These are phyloP conservation scores for Suillus spraguei DNA, from an alignment of 768 basidiomycete species.

Conservation along the genomic window DNA sequence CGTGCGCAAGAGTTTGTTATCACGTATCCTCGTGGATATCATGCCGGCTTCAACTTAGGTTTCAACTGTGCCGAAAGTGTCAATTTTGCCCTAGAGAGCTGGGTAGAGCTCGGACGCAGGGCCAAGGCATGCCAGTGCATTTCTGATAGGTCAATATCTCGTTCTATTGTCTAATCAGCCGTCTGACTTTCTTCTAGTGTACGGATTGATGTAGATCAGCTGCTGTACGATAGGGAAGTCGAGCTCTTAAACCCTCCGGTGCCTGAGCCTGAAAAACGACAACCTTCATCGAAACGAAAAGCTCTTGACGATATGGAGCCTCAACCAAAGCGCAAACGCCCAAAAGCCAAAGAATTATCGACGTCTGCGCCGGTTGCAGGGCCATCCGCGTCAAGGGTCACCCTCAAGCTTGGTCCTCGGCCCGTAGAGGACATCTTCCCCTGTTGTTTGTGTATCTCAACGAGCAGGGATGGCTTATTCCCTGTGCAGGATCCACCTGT, in stretches of 20 bases:
- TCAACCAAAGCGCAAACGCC: slow-evolving; percentile 28
- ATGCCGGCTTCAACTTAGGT: slow-evolving; percentile 95
- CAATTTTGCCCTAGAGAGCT: slow-evolving; percentile 94
- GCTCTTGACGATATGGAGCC: slow-evolving; percentile 30
- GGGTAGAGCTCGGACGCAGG: slow-evolving; percentile 85
- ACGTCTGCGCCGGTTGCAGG: slow-evolving; percentile 17
- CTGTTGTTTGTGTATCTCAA: slow-evolving; percentile 70
- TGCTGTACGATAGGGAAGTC: slow-evolving; percentile 66
- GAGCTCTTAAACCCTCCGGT: slow-evolving; percentile 34
- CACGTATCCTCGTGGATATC: slow-evolving; percentile 93
- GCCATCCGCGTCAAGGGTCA: slow-evolving; percentile 51
- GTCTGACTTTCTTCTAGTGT: slow-evolving; percentile 56
- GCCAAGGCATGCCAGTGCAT: slow-evolving; percentile 79
- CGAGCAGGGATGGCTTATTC: slow-evolving; percentile 54
- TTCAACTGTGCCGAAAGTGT: slow-evolving; percentile 97
- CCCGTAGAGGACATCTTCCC: slow-evolving; percentile 62
- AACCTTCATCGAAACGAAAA: slow-evolving; percentile 42
- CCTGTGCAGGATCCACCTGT: slow-evolving; percentile 70
- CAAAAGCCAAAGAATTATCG: slow-evolving; percentile 16
- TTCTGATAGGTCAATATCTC: slow-evolving; percentile 60
- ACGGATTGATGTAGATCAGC: slow-evolving; percentile 88
- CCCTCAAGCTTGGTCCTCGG: slow-evolving; percentile 67
- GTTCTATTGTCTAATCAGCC: slow-evolving; percentile 4
- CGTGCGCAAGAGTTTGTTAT: slow-evolving; percentile 96
- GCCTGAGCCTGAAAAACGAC: slow-evolving; percentile 6